These are phyloP conservation scores for Mycena vulgaris DNA, from an alignment of 768 basidiomycete species.

Conservation along the genomic window DNA sequence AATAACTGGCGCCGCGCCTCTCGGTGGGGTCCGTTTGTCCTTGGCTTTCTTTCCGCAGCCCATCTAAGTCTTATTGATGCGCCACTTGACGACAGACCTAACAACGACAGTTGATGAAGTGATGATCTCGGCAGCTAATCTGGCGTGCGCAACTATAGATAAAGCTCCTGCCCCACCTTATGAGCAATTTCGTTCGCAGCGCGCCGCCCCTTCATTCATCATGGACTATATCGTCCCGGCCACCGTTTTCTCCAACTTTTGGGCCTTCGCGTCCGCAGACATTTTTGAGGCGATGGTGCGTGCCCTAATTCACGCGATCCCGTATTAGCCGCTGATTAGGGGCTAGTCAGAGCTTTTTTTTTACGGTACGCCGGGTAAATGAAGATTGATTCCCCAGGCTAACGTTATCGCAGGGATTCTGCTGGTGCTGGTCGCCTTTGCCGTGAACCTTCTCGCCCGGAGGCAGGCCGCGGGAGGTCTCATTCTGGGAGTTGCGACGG, in stretches of 20 bases:
- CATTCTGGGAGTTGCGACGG: conserved; percentile 18
- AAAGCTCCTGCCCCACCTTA: no score
- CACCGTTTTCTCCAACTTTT: background rate
- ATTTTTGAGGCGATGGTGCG: conserved; percentile 16
- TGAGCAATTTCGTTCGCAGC: background rate
- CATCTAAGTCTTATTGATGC: no score
- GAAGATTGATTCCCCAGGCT: background rate
- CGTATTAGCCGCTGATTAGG: background rate
- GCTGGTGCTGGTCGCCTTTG: conserved; percentile 35
- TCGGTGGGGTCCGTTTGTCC: no score
- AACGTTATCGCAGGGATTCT: conserved; percentile 20
- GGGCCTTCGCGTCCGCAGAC: conserved; percentile 19
- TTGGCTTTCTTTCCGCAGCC: no score
- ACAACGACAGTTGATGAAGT: background rate
- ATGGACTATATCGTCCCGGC: conserved; percentile 20
- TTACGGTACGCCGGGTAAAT: conserved; percentile 13
- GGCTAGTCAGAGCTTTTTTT: conserved; percentile 31
- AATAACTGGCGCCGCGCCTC: no score
- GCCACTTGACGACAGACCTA: no score
- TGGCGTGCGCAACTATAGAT: no score
- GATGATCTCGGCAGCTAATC: no score
- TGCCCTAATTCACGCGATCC: background rate
- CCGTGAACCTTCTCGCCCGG: conserved; percentile 17
- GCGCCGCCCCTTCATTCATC: background rate
- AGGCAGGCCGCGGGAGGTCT: conserved; percentile 3